A percentile compares a stretch with the other conserved stretches of the same genome.
phyloP scores from a whole-genome alignment of 768 basidiomycete species.

The Lanmaoa pseudosensibilis region DNA sequence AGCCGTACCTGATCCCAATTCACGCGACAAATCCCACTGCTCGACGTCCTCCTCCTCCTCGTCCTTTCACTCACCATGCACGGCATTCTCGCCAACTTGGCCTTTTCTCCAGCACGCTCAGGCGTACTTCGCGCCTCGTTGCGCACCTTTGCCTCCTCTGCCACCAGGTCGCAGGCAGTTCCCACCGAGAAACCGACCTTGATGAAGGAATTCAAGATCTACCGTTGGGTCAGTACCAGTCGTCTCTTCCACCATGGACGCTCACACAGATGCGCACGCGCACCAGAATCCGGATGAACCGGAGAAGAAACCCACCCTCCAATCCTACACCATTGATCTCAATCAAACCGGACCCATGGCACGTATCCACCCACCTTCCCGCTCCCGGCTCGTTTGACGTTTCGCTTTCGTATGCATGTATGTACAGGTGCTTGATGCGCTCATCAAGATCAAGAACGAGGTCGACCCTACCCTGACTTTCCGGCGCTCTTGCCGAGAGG shows the following conservation, averaged over 20 bases:
- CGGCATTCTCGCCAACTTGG: neutral
- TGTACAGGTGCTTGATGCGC: constrained; percentile 74
- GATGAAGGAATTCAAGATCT: constrained; percentile 96
- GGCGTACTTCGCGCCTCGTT: constrained; percentile 10
- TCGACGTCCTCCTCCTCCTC: neutral
- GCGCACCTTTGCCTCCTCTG: constrained; percentile 36
- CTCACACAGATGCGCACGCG: neutral
- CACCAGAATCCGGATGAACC: constrained; percentile 91
- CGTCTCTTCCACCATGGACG: neutral
- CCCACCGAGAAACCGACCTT: constrained; percentile 66
- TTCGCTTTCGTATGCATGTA: neutral
- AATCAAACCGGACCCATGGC: constrained; percentile 97
- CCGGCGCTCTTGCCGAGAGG: constrained; percentile 89
- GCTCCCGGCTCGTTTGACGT: constrained; percentile 4
- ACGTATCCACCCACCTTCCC: constrained; percentile 16
- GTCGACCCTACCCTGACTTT: constrained; percentile 96
- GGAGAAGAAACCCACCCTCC: constrained; percentile 83
- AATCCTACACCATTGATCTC: constrained; percentile 89
- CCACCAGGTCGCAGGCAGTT: constrained; percentile 36
- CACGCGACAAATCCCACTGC: constrained; percentile 13
- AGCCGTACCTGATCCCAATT: constrained; percentile 11
- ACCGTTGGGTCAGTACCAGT: constrained; percentile 75
- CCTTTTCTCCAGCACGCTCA: constrained; percentile 6
- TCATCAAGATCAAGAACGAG: constrained; percentile 99
- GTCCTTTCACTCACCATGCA: constrained; percentile 12